These are phyloP conservation scores for Moesziomyces sp. DNA, from an alignment of 1,284 basidiomycete genomes.

Conservation along the genomic window DNA sequence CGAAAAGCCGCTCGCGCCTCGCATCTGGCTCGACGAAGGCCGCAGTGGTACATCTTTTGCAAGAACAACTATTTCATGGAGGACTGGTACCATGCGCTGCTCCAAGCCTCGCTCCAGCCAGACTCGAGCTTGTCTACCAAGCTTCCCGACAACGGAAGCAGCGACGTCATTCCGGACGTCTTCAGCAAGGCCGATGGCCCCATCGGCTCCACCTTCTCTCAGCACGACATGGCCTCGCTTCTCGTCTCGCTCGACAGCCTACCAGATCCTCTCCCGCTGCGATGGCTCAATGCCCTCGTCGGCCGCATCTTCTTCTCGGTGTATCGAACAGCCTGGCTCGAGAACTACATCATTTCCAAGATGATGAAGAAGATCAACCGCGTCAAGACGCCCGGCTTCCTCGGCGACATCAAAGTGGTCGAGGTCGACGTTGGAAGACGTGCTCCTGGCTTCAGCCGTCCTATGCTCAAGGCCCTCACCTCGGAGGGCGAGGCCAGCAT, in stretches of 20 bases:
- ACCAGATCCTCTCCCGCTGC: constrained; percentile 92
- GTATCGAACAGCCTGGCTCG: constrained; percentile 83
- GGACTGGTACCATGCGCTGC: constrained; percentile 91
- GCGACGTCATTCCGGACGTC: constrained; percentile 9
- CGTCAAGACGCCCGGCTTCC: constrained; percentile 85
- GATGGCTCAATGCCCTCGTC: constrained; percentile 94
- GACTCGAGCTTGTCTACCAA: constrained; percentile 55
- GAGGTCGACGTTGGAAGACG: constrained; percentile 88
- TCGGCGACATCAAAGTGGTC: constrained; percentile 84
- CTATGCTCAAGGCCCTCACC: constrained; percentile 95
- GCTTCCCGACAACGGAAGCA: constrained; percentile 16
- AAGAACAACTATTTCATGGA: constrained; percentile 70
- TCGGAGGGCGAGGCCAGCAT: constrained; percentile 89
- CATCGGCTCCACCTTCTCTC: constrained; percentile 76
- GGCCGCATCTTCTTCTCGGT: constrained; percentile 92
- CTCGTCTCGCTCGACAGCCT: constrained; percentile 87
- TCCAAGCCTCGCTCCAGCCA: constrained; percentile 76
- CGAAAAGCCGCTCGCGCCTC: constrained; percentile 7
- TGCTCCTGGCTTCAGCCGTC: constrained; percentile 77
- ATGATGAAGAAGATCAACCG: constrained; percentile 93
- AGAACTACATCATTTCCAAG: constrained; percentile 83
- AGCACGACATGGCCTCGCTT: constrained; percentile 83
- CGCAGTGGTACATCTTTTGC: constrained; percentile 66
- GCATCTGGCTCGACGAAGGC: constrained; percentile 13
- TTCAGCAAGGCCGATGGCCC: constrained; percentile 49